Conservation (phyloP, 371 early-diverging fungal species). For the Fennellomyces sp. region DNA sequence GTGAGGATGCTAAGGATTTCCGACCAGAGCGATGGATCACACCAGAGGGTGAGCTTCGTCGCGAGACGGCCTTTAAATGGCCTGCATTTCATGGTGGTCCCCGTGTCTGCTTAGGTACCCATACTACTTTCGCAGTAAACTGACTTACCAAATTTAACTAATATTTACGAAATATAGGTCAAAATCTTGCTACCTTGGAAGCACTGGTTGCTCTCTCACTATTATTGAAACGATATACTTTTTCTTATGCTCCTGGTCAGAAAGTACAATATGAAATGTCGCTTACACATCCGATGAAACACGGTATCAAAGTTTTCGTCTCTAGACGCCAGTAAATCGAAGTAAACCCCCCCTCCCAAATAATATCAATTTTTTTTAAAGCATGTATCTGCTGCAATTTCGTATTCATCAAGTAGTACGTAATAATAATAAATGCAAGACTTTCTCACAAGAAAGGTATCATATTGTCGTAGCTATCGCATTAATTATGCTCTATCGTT, state of each 20-base stretch:
- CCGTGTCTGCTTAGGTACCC: slow-evolving; percentile 67
- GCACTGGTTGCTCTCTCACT: slow-evolving; percentile 37
- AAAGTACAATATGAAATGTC: slow-evolving; percentile 32
- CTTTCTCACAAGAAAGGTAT: no score
- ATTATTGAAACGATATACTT: slow-evolving; percentile 40
- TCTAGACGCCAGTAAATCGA: slow-evolving; percentile 8
- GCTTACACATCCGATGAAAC: slow-evolving; percentile 52
- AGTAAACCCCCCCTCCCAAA: no score
- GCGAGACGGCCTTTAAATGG: no score
- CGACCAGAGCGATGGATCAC: slow-evolving; percentile 66
- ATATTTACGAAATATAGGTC: no score
- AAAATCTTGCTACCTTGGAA: slow-evolving; percentile 48
- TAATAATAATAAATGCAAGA: no score
- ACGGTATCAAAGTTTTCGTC: slow-evolving; percentile 42
- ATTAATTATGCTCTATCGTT: no score
- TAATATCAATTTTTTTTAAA: no score
- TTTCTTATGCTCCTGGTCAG: slow-evolving; percentile 42
- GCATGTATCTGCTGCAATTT: no score
- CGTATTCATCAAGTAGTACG: no score
- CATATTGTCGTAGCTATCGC: no score
- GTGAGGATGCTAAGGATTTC: slow-evolving; percentile 58
- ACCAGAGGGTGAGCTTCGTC: slow-evolving; percentile 33
- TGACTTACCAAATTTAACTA: no score
- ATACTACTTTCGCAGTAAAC: background rate
- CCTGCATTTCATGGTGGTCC: slow-evolving; percentile 77